A percentile compares a stretch with the other conserved stretches of the same genome.
Evolutionary conservation across 2,329 filamentous ascomycete species (phyloP).

Genomic region (Aspergillus viridinutans): DNA sequence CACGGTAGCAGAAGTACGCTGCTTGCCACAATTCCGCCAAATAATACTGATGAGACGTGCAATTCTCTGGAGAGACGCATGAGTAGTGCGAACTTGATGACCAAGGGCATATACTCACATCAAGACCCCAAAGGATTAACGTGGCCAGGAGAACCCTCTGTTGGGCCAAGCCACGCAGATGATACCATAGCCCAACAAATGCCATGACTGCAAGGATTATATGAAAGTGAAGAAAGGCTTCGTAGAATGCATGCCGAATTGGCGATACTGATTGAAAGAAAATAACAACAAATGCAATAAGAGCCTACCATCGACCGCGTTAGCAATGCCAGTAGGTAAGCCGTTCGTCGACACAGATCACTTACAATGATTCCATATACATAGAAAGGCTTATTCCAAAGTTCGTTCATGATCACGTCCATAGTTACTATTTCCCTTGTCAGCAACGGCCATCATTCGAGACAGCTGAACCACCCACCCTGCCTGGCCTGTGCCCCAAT

Average conservation of each 20-base stretch:
- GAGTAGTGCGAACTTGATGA: slow-evolving; percentile 15
- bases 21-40: slow-evolving; percentile 49
- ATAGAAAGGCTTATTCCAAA: slow-evolving; percentile 28
- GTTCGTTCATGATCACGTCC: slow-evolving; percentile 31
- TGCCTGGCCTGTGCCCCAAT: slow-evolving; percentile 17
- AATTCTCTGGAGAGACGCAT: slow-evolving; percentile 30
- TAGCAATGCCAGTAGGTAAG: slow-evolving; percentile 56
- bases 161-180: slow-evolving; percentile 26
- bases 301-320: slow-evolving; percentile 28
- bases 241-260: slow-evolving; percentile 43
- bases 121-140: slow-evolving; percentile 31
- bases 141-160: slow-evolving; percentile 29
- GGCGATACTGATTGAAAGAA: slow-evolving; percentile 39
- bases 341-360: slow-evolving; percentile 56
- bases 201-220: slow-evolving; percentile 37
- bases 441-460: not conserved
- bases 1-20: slow-evolving; percentile 48
- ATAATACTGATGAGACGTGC: slow-evolving; percentile 45
- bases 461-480: slow-evolving; percentile 14
- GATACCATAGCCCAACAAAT: slow-evolving; percentile 38
- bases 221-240: slow-evolving; percentile 42
- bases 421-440: slow-evolving; percentile 45
- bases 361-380: slow-evolving; percentile 29
- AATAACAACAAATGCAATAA: slow-evolving; percentile 37
- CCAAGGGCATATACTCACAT: slow-evolving; percentile 24